A percentile compares a stretch with the other conserved stretches of the same genome.
Conservation (phyloP, 139 green algal genomes). For the Chlamydomonas incerta region DNA sequence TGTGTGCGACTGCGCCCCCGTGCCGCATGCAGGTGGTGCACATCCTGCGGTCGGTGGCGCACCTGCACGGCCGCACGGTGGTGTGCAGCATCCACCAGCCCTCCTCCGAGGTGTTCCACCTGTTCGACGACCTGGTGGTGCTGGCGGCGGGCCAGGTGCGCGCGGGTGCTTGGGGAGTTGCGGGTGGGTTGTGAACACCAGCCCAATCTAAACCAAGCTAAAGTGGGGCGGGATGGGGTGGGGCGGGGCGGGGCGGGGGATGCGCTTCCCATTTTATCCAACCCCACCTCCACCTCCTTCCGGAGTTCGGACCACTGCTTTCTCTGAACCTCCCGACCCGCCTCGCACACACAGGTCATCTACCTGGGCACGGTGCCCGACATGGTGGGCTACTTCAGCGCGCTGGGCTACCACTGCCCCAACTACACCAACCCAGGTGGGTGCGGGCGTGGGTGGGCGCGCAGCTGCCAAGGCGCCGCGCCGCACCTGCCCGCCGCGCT, state of each 20-base stretch:
- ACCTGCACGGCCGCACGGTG: slow-evolving; percentile 67
- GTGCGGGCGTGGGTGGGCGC: too few relatives aligned
- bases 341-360: background rate
- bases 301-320: too few relatives aligned
- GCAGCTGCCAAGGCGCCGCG: too few relatives aligned
- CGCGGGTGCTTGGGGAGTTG: background rate
- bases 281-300: too few relatives aligned
- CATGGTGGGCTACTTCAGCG: slow-evolving; percentile 17
- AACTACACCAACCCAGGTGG: slow-evolving; percentile 34
- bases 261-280: too few relatives aligned
- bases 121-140: slow-evolving; percentile 90
- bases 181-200: too few relatives aligned
- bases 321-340: too few relatives aligned
- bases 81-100: slow-evolving; percentile 84
- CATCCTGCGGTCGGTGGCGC: slow-evolving; percentile 36
- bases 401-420: slow-evolving; percentile 31
- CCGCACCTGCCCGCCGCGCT: too few relatives aligned
- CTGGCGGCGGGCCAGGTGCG: slow-evolving; percentile 54
- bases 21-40: slow-evolving; percentile 40
- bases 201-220: too few relatives aligned
- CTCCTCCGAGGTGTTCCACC: slow-evolving; percentile 73
- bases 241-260: too few relatives aligned
- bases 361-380: background rate
- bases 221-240: too few relatives aligned
- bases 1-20: too few relatives aligned